Evolutionary conservation across 768 basidiomycete genomes (phyloP), one percentile per base, ranked within the genome.

Genomic region (Boletus vermiculosoides): DNA sequence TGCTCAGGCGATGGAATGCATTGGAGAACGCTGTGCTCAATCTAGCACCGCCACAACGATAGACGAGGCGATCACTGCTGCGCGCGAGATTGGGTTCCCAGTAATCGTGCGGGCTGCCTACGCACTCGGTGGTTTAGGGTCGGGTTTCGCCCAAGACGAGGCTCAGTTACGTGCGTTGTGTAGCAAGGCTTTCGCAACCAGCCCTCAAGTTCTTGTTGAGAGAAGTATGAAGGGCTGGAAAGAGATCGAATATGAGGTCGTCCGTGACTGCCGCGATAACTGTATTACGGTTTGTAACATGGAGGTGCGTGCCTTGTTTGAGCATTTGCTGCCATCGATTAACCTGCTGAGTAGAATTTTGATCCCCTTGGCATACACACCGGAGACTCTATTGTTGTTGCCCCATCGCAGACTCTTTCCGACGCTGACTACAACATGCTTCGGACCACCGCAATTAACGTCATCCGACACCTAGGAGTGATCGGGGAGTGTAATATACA

Each of bases 211-310:
- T 0, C 80, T 99, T n/a, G 94, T 99, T 16, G 97, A 99, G 80
- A 95, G 87, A 81, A 94, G 92, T 66, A 98, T 98, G 96, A 98
- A 98, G 76, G 96, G 96, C 3, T 99, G 96, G 96, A 98, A 99
- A 76, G 96, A 99, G 79, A 96, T 99, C 63, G 96, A 99, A 77
- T 99, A 99, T 65, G 96, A 99, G 71, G 96, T 99, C 49, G 96
- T 98, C 12, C 83, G 96, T 57, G 96, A 99, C 74, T 98, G 94
- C 77, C 82, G 92, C 60, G 92, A 98, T 70, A 99, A 99, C 71
- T 98, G 96, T 71, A 98, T 98, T 76, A 96, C 95, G 1, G 96
- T 98, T 60, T 99, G 96, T 77, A 99, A 99, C 78, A 99, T 99
- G 96, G 96, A 99, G 91, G 95, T 94, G 47, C 55, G 88, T 70